These are phyloP conservation scores for Didymella exigua DNA, from an alignment of 2,329 filamentous ascomycete species.

Conservation along the genomic window DNA sequence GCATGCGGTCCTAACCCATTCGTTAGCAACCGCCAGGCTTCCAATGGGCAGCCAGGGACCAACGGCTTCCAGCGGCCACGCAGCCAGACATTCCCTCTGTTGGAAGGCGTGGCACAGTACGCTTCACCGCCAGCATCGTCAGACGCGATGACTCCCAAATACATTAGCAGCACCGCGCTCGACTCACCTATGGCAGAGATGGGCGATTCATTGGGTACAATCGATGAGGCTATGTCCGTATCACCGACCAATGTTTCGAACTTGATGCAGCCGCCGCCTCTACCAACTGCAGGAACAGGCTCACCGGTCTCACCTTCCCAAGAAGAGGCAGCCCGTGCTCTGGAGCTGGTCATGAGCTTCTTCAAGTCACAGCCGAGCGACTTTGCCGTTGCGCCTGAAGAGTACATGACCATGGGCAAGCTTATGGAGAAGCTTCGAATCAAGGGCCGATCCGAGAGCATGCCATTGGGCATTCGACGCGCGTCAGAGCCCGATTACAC, in stretches of 20 bases:
- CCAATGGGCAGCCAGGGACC: constrained; percentile 54
- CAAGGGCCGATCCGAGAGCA: constrained; percentile 56
- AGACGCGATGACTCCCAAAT: constrained; percentile 63
- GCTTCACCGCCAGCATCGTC: constrained; percentile 57
- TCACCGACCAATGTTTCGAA: constrained; percentile 45
- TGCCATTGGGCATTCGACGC: constrained; percentile 42
- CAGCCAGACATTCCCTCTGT: constrained; percentile 83
- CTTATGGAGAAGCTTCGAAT: constrained; percentile 85
- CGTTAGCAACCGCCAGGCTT: constrained; percentile 57
- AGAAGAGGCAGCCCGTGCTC: constrained; percentile 82
- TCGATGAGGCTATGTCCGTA: constrained; percentile 51
- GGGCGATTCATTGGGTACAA: constrained; percentile 44
- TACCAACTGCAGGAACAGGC: constrained; percentile 43
- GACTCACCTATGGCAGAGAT: constrained; percentile 60
- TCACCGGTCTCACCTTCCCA: constrained; percentile 70
- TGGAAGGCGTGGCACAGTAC: constrained; percentile 65
- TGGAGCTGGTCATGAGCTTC: constrained; percentile 81
- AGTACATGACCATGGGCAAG: constrained; percentile 78
- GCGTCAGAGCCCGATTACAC: constrained; percentile 44
- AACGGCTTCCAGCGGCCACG: constrained; percentile 74
- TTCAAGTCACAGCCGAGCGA: constrained; percentile 73
- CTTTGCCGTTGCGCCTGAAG: constrained; percentile 75
- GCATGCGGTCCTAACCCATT: constrained; percentile 68
- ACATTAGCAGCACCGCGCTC: constrained; percentile 53
- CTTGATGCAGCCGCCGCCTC: constrained; percentile 55